phyloP scores from a whole-genome alignment of 2,329 filamentous ascomycete genomes.

The Hypoxylon sp. region DNA sequence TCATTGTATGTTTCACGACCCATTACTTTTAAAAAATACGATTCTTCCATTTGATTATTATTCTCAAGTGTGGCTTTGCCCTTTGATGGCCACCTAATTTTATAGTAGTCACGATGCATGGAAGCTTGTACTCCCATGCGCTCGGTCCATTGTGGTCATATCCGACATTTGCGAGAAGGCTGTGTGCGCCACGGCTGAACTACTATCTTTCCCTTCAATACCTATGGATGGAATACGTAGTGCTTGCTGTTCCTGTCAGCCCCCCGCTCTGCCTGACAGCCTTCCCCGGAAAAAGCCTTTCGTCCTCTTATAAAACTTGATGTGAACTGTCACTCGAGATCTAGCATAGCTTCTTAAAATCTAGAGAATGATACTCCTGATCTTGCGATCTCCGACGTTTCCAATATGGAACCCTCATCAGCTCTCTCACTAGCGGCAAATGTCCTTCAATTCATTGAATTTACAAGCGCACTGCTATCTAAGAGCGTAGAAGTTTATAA shows the following conservation, averaged over 20 bases:
- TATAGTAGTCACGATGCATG: not conserved
- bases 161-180: not conserved
- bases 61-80: not conserved
- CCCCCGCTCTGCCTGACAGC: conserved; percentile 1
- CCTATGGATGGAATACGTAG: not conserved
- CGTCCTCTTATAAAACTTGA: not conserved
- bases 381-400: not conserved
- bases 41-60: not conserved
- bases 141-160: too few relatives aligned
- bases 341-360: not conserved
- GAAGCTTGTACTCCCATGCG: not conserved
- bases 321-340: not conserved
- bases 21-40: not conserved
- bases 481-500: conserved; percentile 22
- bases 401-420: conserved; percentile 18
- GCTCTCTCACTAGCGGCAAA: conserved; percentile 19
- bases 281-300: not conserved
- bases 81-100: not conserved
- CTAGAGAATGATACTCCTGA: not conserved
- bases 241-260: not conserved
- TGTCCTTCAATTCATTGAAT: conserved; percentile 30
- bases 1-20: not conserved
- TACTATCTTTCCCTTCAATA: not conserved
- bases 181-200: not conserved
- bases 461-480: conserved; percentile 9